Base-by-base conservation (phyloP, 768 basidiomycete genomes). In the Sporobolomyces pararoseus region DNA sequence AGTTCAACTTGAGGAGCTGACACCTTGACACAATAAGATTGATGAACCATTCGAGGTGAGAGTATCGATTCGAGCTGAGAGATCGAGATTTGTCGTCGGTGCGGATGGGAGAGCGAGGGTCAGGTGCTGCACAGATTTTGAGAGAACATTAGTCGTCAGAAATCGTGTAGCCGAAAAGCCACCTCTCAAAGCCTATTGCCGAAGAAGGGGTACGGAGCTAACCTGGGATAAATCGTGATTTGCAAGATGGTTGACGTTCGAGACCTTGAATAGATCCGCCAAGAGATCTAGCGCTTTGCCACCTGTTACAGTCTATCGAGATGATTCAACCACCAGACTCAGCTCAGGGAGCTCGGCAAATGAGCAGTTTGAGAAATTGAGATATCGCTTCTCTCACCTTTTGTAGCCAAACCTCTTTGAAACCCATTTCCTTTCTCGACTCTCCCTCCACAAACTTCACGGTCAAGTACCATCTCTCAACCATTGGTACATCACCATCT, bases 211-310 rank as follows among this genome's bases (percentile, higher is more conserved):
- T 23, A 47, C 7, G 21, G 46, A 23, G 46, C 46, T 53, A 12
- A 66, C 70, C 60, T 66, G 54, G 0, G 54, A 1, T 1, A 65
- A 42, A 16, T 67, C 61, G 7, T 37, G 17, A 4, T 63, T 64
- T 2, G 55, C 7, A 12, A 59, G 39, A 50, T 67, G 49, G 50
- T 74, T 74, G 9, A 37, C 34, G 52, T 74, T 74, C 25, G 32
- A 9, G 46, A 82, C 63, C 49, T 76, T 76, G 59, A 84, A 81
- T 14, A 83, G 82, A 17, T 73, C 62, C 7, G 79, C 79, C n/a
- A 81, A 77, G 47, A 86, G 75, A 75, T 90, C 89, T 49, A 89
- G 79, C 14, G 84, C 88, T 74, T 81, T 85, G 1, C 89, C 89
- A 14, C 84, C 81, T 16, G 83, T 78, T 19, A 85, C 77, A 12